Base-by-base conservation (phyloP, 177 flowering plant genomes). In the Vitis hybrid region DNA sequence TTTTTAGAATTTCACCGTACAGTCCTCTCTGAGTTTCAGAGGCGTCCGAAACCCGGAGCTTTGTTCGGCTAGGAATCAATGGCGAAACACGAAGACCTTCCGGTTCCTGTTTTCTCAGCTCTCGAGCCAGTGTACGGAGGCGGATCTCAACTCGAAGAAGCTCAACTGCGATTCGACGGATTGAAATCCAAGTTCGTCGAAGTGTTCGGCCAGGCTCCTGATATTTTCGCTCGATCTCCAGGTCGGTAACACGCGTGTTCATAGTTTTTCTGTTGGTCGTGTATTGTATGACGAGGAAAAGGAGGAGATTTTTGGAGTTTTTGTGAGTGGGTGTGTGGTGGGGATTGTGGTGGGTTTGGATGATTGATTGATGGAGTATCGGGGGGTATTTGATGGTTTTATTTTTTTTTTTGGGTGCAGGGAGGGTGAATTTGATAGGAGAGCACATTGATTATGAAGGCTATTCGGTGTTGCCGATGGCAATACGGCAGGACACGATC, bases 381-480 rank as follows among this genome's bases (percentile, higher is more conserved):
- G 5, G 15, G 2, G 50, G 14, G 13, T 14, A 14, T 12, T 48
- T n/a, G 8, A 10, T 10, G 49, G 17, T 56, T 67, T 19, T 67
- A 61, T 59, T 4, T 54, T 65, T 19, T 67, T 66, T 59, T 4
- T 54, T 65, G 54, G 26, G 45, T 66, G 70, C 2, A 94, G 99
- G 99, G 72, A 83, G 99, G 79, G 99, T 95, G 75, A 95, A 95
- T 65, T 86, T 95, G 94, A 95, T 95, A 4, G 98, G 98, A 6
- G 99, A 95, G 77, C 99, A 95, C 73, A 90, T 95, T 68, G 99
- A 95, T 56, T 93, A 95, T 74, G 98, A 95, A 72, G 99, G 99
- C 0, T 95, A 95, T 71, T 95, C 99, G 14, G 99, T 95, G 78
- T 69, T 95, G 85, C 99, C 98, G 6, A 95, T 95, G 99, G 99